Conservation (phyloP, 2,329 filamentous ascomycete species). For the Colletotrichum eremochloae region DNA sequence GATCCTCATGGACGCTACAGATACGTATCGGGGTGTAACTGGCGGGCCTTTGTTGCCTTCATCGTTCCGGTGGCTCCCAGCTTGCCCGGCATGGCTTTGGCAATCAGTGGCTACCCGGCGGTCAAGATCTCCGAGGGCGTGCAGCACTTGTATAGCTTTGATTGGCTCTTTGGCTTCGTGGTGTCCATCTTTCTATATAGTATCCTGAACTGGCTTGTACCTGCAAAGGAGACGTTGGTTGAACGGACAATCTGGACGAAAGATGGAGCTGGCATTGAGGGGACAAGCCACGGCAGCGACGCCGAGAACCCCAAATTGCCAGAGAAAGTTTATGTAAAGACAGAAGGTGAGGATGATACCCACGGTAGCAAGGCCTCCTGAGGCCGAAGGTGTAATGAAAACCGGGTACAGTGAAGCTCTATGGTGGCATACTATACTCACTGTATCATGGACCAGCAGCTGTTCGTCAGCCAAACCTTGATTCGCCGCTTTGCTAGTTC, state of each 20-base stretch:
- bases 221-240: slow-evolving; percentile 39
- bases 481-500: neutral
- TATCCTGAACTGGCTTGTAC: slow-evolving; percentile 35
- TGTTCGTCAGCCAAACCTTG: neutral
- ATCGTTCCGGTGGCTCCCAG: slow-evolving; percentile 68
- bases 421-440: neutral
- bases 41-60: slow-evolving; percentile 70
- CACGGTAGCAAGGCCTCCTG: neutral
- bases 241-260: slow-evolving; percentile 31
- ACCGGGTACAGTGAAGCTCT: too few species aligned
- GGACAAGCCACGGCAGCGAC: slow-evolving; percentile 21
- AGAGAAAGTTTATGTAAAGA: slow-evolving; percentile 18
- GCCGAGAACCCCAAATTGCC: slow-evolving; percentile 32
- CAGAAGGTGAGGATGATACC: neutral
- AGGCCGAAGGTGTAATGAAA: neutral
- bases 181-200: slow-evolving; percentile 36
- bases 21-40: slow-evolving; percentile 63
- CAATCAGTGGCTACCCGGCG: slow-evolving; percentile 51
- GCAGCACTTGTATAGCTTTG: slow-evolving; percentile 40
- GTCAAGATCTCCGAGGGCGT: slow-evolving; percentile 36
- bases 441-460: too few species aligned
- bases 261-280: slow-evolving; percentile 20
- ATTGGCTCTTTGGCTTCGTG: slow-evolving; percentile 42
- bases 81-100: slow-evolving; percentile 66
- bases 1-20: slow-evolving; percentile 60